Evolutionary conservation across 441 rosid genomes (phyloP).

Genomic region (Capsella rubella): DNA sequence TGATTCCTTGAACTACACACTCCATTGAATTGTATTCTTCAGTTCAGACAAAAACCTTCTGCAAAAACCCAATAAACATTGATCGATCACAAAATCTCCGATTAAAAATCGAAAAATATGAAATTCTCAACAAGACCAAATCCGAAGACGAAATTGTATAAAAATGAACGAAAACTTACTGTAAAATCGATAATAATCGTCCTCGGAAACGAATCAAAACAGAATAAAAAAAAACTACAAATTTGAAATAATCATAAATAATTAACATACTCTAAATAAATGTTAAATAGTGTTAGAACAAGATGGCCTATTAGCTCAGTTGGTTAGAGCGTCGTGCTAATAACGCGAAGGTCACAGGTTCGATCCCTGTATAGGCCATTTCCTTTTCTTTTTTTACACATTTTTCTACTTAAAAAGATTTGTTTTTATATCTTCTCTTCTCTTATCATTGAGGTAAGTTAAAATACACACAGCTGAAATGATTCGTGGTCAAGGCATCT

Average conservation of each 20-base stretch:
- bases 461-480: too few species aligned
- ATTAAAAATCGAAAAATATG: too few species aligned
- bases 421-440: too few species aligned
- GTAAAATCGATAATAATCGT: not conserved
- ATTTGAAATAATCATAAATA: too few species aligned
- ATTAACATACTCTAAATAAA: too few species aligned
- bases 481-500: not conserved
- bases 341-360: constrained; percentile 93
- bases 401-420: too few species aligned
- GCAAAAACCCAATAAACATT: not conserved
- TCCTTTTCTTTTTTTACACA: too few species aligned
- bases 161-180: not conserved
- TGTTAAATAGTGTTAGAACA: too few species aligned
- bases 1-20: constrained; percentile 92
- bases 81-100: not conserved
- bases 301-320: constrained; percentile 53
- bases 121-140: not conserved
- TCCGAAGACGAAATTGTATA: not conserved
- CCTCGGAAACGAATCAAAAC: not conserved
- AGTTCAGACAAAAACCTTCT: constrained; percentile 22
- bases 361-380: constrained; percentile 79
- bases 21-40: constrained; percentile 57
- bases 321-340: constrained; percentile 98
- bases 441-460: too few species aligned
- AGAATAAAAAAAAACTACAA: too few species aligned